These are phyloP conservation scores for Macrophomina tecta DNA, from an alignment of 2,329 filamentous ascomycete species.

Conservation along the genomic window DNA sequence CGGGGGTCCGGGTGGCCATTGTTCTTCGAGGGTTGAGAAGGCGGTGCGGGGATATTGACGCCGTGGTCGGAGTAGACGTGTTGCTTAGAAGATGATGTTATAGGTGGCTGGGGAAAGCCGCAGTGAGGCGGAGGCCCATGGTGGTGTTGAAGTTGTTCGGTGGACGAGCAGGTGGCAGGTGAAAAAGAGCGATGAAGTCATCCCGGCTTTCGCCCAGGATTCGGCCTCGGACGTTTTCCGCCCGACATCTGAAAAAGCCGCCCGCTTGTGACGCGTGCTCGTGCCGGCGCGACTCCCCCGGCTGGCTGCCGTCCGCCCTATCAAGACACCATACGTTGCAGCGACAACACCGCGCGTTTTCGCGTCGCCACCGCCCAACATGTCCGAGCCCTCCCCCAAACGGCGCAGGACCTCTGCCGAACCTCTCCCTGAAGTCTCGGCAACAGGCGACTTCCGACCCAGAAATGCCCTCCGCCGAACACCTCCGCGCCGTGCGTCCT, in stretches of 20 bases:
- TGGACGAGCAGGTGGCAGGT: neutral
- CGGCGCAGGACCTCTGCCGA: constrained; percentile 39
- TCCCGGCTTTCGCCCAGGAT: constrained; percentile 1
- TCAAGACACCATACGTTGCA: neutral
- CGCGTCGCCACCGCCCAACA: neutral
- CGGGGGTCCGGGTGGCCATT: constrained; percentile 11
- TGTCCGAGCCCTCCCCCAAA: constrained; percentile 36
- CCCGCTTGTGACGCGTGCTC: constrained; percentile 17
- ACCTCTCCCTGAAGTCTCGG: constrained; percentile 4
- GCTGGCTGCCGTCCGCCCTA: neutral
- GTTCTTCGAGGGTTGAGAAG: too few relatives aligned
- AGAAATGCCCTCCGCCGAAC: constrained; percentile 35
- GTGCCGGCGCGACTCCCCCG: constrained; percentile 8
- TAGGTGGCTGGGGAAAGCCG: neutral
- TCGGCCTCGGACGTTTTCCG: constrained; percentile 7
- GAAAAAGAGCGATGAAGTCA: constrained; percentile 28
- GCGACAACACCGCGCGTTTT: neutral
- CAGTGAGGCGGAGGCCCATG: neutral
- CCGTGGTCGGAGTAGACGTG: neutral
- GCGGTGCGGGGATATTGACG: neutral
- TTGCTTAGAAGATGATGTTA: neutral
- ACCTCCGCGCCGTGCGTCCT: constrained; percentile 44
- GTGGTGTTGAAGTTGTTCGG: neutral
- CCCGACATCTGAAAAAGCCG: neutral
- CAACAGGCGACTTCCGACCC: constrained; percentile 24